Evolutionary conservation across 1,139 yeast genomes (phyloP).

Genomic region (Kodamaea ohmeri): DNA sequence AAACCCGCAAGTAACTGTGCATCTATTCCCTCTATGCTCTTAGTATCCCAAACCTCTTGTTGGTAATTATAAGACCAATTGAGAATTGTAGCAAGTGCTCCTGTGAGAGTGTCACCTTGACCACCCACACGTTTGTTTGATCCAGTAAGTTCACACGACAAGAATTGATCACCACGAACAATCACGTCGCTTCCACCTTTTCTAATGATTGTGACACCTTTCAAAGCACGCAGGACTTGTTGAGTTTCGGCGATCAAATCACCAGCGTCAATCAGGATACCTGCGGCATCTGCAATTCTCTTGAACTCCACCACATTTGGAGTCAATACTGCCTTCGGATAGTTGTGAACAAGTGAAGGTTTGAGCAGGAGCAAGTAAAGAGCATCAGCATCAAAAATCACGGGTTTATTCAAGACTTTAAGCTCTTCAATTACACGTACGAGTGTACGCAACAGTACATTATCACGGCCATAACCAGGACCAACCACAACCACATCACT

Average conservation of each 20-base stretch:
- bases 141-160: constrained; percentile 51
- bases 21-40: constrained; percentile 30
- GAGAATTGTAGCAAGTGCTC: constrained; percentile 62
- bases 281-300: constrained; percentile 53
- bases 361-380: constrained; percentile 57
- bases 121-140: constrained; percentile 79
- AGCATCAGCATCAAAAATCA: constrained; percentile 90
- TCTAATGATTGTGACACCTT: constrained; percentile 63
- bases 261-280: constrained; percentile 29
- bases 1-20: constrained; percentile 61
- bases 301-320: constrained; percentile 88
- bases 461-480: constrained; percentile 90
- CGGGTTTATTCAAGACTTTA: constrained; percentile 52
- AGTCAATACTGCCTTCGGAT: constrained; percentile 63
- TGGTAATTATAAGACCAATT: constrained; percentile 55
- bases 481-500: constrained; percentile 85
- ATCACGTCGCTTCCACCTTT: constrained; percentile 72
- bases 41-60: constrained; percentile 50
- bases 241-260: constrained; percentile 33
- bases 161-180: constrained; percentile 43
- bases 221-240: constrained; percentile 51
- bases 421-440: constrained; percentile 57
- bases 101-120: constrained; percentile 80
- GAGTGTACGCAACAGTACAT: constrained; percentile 60
- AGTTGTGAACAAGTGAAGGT: constrained; percentile 53